A percentile compares a stretch with the other conserved stretches of the same genome.
These are phyloP conservation scores for Solanum boliviense DNA, from an alignment of 257 asterid species.

Conservation along the genomic window DNA sequence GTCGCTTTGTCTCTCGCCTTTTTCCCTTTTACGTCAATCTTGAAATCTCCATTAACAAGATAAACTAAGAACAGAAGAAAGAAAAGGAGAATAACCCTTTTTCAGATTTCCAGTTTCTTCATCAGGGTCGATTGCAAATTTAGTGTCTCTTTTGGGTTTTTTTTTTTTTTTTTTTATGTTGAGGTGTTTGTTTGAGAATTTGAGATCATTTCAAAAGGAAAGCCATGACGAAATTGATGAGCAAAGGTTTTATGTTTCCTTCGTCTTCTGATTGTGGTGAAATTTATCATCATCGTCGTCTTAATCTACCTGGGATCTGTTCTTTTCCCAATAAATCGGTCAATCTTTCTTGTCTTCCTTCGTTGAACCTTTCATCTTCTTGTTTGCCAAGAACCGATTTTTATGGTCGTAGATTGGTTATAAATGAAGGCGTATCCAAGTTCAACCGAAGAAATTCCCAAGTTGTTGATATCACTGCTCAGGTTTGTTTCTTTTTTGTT, in stretches of 20 bases:
- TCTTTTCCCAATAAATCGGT: no score
- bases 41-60: neutral
- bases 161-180: neutral
- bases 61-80: neutral
- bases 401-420: no score
- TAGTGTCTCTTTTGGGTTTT: neutral
- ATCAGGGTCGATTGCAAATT: neutral
- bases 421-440: no score
- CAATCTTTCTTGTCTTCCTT: no score
- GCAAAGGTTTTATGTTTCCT: neutral
- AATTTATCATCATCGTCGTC: neutral
- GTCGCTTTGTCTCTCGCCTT: neutral
- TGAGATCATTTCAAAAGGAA: neutral
- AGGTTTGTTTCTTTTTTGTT: neutral
- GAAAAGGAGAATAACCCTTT: neutral
- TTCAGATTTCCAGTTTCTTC: neutral
- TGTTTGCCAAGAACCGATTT: no score
- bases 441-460: no score
- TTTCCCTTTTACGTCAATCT: neutral
- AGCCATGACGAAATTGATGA: neutral
- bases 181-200: neutral
- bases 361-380: no score
- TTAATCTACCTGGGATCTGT: neutral
- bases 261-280: neutral
- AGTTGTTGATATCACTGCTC: no score